Evolutionary conservation across 805 yeast species (phyloP), one percentile per base, ranked within the genome.

Genomic region (Wickerhamiella hasegawae): DNA sequence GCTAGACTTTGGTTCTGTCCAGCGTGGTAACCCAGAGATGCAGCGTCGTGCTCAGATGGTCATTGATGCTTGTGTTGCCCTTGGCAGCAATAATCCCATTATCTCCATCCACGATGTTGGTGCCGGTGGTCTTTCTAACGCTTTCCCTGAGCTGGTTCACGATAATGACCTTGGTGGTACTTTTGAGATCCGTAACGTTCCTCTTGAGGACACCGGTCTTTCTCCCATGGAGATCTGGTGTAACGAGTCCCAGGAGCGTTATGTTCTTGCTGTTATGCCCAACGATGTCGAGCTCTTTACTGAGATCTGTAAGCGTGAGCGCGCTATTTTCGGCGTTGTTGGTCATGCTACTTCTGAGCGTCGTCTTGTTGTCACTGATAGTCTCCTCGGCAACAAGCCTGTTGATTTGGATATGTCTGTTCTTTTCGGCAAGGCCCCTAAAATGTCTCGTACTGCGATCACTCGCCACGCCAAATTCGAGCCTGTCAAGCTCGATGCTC

Each of bases 191-290:
- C 74, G 99, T 60, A 79, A 85, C 37, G 77, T 90, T 38, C 71
- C 93, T 38, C 76, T 84, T 25, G 69, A 84, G 45, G 99, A 90
- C 58, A 93, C 94, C 33, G 93, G 96, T 39, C 83, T 90, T 96
- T 87, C 97, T 4, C 97, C 99, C 37, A 82, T 90, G 94, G 98
- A 90, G 64, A 83, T 90, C 44, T 90, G 99, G 99, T 90, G 99
- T 71, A 87, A 93, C 51, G 98, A 90, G 62, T 90, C 97, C 2
- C 99, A 90, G 63, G 99, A 90, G 60, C 76, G 99, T 58, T 90
- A 85, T 50, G 99, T 90, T 18, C 60, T 90, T 48, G 97, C 94
- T 45, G 93, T 90, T 42, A 69, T 83, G 12, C 81, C 81, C 36
- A 74, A 72, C 41, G 80, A 84, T 53, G 60, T 87, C 40, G 70